phyloP scores from a whole-genome alignment of 2,329 filamentous ascomycete species.

The Geoglossum cookeanum region DNA sequence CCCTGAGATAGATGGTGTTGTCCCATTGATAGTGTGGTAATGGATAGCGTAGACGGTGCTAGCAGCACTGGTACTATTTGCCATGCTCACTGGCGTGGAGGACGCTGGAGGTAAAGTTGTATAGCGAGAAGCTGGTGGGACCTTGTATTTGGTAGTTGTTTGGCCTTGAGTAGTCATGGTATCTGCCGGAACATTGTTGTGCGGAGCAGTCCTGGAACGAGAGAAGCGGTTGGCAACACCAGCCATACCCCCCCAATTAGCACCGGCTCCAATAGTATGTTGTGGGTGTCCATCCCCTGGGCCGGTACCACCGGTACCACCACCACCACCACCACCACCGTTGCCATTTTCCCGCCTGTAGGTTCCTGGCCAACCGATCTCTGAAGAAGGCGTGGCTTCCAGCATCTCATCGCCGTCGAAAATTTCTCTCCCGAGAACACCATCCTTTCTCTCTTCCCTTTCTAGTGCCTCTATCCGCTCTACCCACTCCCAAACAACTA shows the following conservation, averaged over 20 bases:
- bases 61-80: constrained; percentile 37
- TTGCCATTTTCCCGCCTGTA: constrained; percentile 18
- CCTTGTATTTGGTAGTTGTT: constrained; percentile 5
- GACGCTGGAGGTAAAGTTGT: constrained; percentile 27
- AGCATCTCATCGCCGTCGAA: constrained; percentile 92
- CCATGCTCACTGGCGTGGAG: constrained; percentile 37
- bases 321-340: constrained; percentile 15
- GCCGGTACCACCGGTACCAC: constrained; percentile 11
- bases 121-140: constrained; percentile 12
- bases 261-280: not conserved
- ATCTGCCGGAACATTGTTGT: constrained; percentile 4
- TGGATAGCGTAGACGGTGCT: constrained; percentile 46
- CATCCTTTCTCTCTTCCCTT: constrained; percentile 83
- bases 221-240: not conserved
- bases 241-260: not conserved
- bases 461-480: constrained; percentile 85
- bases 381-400: constrained; percentile 4
- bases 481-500: constrained; percentile 98
- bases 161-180: not conserved
- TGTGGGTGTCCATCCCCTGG: not conserved
- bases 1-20: constrained; percentile 24
- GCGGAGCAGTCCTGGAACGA: constrained; percentile 13
- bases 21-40: constrained; percentile 35
- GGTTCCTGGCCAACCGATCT: not conserved
- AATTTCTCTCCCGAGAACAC: constrained; percentile 73